Percentiles rank a stretch among this genome's conserved stretches.
These are phyloP conservation scores for Podospora anserina DNA, from an alignment of 495 filamentous ascomycete genomes.

Conservation along the genomic window DNA sequence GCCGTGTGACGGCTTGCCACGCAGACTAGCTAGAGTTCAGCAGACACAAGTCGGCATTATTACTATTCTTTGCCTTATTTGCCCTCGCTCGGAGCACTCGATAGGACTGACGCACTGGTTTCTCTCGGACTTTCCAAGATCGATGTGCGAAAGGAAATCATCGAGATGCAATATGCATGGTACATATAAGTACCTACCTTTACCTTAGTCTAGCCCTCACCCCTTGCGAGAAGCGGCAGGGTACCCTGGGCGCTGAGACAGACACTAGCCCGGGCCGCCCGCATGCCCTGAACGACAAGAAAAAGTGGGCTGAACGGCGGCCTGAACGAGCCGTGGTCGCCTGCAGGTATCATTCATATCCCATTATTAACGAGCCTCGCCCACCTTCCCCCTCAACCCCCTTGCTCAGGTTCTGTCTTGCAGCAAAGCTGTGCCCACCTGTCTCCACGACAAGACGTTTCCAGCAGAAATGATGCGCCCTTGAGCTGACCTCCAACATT, in stretches of 20 bases:
- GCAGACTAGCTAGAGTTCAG: background rate
- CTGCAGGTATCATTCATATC: conserved; percentile 4
- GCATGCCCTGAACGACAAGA: conserved; percentile 10
- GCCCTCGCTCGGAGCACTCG: background rate
- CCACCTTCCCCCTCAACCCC: background rate
- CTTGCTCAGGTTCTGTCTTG: conserved; percentile 3
- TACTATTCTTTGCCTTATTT: background rate
- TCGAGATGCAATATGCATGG: background rate
- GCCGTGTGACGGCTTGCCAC: conserved; percentile 15
- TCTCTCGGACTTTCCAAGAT: background rate
- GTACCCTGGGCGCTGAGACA: conserved; percentile 6
- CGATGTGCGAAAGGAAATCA: background rate
- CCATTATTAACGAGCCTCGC: conserved; percentile 18
- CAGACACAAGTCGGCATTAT: background rate
- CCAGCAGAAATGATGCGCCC: background rate
- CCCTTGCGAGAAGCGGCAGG: conserved; percentile 4
- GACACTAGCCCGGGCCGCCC: conserved; percentile 9
- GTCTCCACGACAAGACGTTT: background rate
- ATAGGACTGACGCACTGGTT: background rate
- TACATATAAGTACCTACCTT: background rate
- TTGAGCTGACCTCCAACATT: background rate
- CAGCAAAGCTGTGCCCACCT: background rate
- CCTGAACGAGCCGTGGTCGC: background rate
- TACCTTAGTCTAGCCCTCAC: background rate
- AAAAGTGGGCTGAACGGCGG: conserved; percentile 13